Percentiles rank a stretch among this genome's conserved stretches.
Evolutionary conservation across 1,284 basidiomycete genomes (phyloP).

Genomic region (Calocybe gambosa): DNA sequence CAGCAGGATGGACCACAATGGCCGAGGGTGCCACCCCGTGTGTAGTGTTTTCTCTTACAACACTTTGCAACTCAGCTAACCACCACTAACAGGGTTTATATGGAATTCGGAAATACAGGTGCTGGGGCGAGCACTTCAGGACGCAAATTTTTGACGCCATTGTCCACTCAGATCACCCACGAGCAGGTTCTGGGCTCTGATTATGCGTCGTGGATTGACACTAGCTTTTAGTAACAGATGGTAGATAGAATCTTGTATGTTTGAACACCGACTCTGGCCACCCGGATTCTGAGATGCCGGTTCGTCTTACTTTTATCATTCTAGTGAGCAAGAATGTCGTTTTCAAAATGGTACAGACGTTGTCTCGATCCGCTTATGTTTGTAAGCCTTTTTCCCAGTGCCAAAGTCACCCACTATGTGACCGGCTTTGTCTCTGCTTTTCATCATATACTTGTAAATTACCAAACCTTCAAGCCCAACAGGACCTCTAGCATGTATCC

Average conservation of each 20-base stretch:
- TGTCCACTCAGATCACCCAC: conserved; percentile 18
- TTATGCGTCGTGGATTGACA: conserved; percentile 19
- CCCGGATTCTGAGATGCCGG: too few species aligned
- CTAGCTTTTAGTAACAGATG: conserved; percentile 7
- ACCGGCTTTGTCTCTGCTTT: conserved; percentile 65
- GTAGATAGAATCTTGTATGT: too few species aligned
- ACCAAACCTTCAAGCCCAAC: conserved; percentile 94
- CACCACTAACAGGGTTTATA: conserved; percentile 15
- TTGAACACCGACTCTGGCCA: too few species aligned
- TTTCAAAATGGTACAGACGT: conserved; percentile 43
- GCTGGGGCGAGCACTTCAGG: conserved; percentile 20
- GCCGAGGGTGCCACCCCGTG: conserved; percentile 22
- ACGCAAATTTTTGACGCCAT: conserved; percentile 18
- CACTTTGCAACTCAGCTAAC: not conserved
- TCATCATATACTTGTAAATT: conserved; percentile 91
- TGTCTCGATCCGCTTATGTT: conserved; percentile 57
- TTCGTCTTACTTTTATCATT: too few species aligned
- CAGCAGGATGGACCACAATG: conserved; percentile 21
- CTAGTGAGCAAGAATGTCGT: too few species aligned
- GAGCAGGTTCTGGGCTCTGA: conserved; percentile 19
- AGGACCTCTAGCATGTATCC: conserved; percentile 94
- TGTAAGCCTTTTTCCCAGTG: conserved; percentile 69
- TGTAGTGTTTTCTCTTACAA: not conserved
- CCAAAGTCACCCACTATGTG: conserved; percentile 83
- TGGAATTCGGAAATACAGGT: conserved; percentile 22